Evolutionary conservation across 345 rosid species (phyloP).

Genomic region (Mallotus nudiflorus): DNA sequence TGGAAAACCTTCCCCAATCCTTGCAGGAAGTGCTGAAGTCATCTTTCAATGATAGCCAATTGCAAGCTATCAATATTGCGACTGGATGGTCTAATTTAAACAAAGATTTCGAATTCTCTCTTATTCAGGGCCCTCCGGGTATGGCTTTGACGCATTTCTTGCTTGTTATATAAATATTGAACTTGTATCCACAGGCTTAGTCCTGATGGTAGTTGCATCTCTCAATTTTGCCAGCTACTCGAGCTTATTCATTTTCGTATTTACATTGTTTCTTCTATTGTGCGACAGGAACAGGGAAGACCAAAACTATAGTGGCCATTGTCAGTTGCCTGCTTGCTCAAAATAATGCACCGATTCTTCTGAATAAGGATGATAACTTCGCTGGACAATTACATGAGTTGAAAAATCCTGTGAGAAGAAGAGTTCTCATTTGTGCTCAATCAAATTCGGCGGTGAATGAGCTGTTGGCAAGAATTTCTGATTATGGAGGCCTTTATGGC

Average conservation of each 20-base stretch:
- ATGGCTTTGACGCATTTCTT: conserved; percentile 11
- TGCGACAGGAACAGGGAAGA: conserved; percentile 92
- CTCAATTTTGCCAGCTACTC: too few relatives aligned
- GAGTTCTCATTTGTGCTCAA: conserved; percentile 93
- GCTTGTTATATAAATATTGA: too few relatives aligned
- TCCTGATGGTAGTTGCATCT: too few relatives aligned
- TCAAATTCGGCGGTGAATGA: conserved; percentile 99
- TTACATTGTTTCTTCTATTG: conserved; percentile 6
- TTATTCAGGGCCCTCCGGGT: conserved; percentile 99
- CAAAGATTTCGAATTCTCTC: conserved; percentile 71
- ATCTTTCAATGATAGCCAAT: conserved; percentile 86
- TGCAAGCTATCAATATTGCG: conserved; percentile 73
- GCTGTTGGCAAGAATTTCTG: conserved; percentile 77
- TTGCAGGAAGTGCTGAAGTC: conserved; percentile 62
- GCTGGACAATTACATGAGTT: conserved; percentile 69
- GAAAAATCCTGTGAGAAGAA: conserved; percentile 55
- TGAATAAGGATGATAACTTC: conserved; percentile 73
- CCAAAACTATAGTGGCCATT: conserved; percentile 90
- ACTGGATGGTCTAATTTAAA: conserved; percentile 47
- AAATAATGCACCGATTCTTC: conserved; percentile 30
- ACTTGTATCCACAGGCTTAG: too few relatives aligned
- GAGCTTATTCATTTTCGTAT: too few relatives aligned
- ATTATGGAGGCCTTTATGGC: conserved; percentile 77
- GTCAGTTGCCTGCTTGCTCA: conserved; percentile 83
- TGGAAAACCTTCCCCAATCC: conserved; percentile 58